Evolutionary conservation across 2,329 filamentous ascomycete species (phyloP), one percentile per base, ranked within the genome.

Genomic region (Paradendryphiella salina): DNA sequence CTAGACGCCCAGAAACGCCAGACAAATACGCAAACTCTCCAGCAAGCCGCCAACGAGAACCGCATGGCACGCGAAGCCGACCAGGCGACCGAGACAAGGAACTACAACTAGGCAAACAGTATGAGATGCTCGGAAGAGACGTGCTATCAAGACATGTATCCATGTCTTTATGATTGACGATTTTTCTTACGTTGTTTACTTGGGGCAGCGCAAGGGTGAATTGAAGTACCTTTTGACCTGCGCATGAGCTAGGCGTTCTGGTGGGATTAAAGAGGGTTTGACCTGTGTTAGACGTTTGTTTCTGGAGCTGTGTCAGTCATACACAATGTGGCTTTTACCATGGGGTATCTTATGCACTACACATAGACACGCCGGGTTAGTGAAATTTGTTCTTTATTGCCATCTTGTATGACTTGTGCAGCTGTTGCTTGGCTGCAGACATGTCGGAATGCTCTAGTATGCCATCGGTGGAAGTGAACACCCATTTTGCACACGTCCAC

Each of bases 1-100:
- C 78, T 96, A 11, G 82, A 86, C 46, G 85, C 85, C 29, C 88
- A 96, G 75, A 89, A 88, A 76, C 85, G 83, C 62, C 84, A 89
- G 76, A 90, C 87, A 7, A 81, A 85, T 45, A 79, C 76, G 23
- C 84, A 87, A 52, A 85, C 85, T 1, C 76, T 96, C 40, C 84
- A 85, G 56, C 81, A 88, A 58, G 82, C 79, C 3, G 90, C 89
- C 67, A 76, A 80, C 43, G 80, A 85, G 48, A 88, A 91, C 66
- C 75, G 84, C 48, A 78, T 82, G 38, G 79, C 79, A 11, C 80
- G 89, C 46, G 85, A 91, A 56, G 84, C 86, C 7, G 89, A 95
- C 69, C 79, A 80, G 35, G 82, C 77, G 13, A 78, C 79, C 1
- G 75, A 83, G 60, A 76, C 81, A 29, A 77, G 83, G 64, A 79